These are phyloP conservation scores for Globisporangium lucens DNA, from an alignment of 352 stramenopile species.

Conservation along the genomic window DNA sequence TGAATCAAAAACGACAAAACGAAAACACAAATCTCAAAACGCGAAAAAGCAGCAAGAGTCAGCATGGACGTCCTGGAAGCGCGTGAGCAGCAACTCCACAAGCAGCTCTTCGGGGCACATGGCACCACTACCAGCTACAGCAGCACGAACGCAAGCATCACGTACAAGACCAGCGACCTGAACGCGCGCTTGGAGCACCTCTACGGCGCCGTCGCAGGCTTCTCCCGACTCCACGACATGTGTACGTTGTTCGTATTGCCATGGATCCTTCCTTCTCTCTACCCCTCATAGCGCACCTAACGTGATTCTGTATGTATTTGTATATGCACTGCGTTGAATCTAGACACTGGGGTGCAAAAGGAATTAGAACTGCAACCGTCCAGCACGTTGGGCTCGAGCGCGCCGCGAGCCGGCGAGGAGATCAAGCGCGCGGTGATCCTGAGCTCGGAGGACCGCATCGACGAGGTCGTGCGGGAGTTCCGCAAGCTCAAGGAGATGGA, in stretches of 20 bases:
- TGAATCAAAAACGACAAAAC: background rate
- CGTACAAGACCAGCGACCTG: constrained; percentile 24
- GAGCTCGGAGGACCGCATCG: constrained; percentile 43
- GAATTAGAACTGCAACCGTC: constrained; percentile 40
- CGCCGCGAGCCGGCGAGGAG: constrained; percentile 30
- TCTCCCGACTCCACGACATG: constrained; percentile 40
- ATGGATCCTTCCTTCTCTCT: background rate
- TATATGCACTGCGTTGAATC: background rate
- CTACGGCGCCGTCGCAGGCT: constrained; percentile 28
- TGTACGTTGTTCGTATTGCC: constrained; percentile 25
- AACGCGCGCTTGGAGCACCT: constrained; percentile 34
- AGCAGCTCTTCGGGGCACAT: constrained; percentile 24
- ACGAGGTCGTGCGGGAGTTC: constrained; percentile 34
- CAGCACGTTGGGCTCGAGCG: constrained; percentile 20
- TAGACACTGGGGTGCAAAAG: constrained; percentile 33
- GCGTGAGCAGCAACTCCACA: constrained; percentile 39
- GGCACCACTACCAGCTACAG: constrained; percentile 10
- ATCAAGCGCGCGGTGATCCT: constrained; percentile 64
- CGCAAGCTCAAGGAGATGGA: constrained; percentile 47
- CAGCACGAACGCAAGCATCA: constrained; percentile 1
- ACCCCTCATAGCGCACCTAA: background rate
- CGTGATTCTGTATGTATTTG: background rate
- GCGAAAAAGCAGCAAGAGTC: background rate
- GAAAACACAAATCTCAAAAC: background rate
- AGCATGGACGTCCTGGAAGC: constrained; percentile 62